A percentile compares a stretch with the other conserved stretches of the same genome.
These are phyloP conservation scores for Rehmannia glutinosa DNA, from an alignment of 257 asterid species.

Conservation along the genomic window DNA sequence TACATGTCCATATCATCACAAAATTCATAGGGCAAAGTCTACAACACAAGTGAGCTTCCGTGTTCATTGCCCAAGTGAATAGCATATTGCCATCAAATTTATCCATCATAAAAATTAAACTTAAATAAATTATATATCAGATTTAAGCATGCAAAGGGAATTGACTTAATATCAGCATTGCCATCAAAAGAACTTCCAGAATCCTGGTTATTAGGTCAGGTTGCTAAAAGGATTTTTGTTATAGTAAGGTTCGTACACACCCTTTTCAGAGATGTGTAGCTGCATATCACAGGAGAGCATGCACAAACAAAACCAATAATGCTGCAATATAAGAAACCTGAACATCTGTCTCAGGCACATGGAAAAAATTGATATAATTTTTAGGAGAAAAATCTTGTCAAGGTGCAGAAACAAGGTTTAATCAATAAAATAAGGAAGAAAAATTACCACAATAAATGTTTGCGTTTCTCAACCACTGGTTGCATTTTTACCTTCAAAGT, in stretches of 20 bases:
- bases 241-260: background rate
- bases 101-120: background rate
- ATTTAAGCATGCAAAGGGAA: background rate
- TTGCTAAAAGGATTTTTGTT: background rate
- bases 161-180: background rate
- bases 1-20: no score
- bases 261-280: conserved; percentile 3
- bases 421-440: conserved; percentile 11
- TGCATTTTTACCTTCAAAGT: conserved; percentile 75
- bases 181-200: background rate
- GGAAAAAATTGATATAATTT: background rate
- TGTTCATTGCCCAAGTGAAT: background rate
- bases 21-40: no score
- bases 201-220: no score
- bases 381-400: background rate
- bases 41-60: no score
- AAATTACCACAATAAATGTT: conserved; percentile 82
- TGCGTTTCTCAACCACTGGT: conserved; percentile 79
- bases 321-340: background rate
- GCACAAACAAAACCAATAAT: background rate
- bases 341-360: background rate
- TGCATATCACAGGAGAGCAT: background rate
- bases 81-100: conserved; percentile 3
- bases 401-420: background rate
- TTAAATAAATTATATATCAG: background rate